Base-by-base conservation (phyloP, 2,329 filamentous ascomycete species). In the Sporothrix inflata region DNA sequence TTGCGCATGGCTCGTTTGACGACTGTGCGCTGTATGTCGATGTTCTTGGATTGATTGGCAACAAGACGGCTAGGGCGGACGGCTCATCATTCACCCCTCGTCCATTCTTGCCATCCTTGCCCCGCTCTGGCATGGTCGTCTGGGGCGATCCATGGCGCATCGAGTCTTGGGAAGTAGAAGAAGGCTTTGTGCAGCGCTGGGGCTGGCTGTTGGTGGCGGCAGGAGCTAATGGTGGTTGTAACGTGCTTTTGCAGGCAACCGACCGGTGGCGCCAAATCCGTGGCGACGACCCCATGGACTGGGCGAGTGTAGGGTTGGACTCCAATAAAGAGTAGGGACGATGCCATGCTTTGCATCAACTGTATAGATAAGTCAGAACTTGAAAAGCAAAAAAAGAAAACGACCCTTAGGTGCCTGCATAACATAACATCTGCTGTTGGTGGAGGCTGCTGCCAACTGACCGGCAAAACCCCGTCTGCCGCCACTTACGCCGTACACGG, bases 101-200 rank as follows among this genome's bases (percentile, higher is more conserved):
- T 12, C n/a, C 8, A 24, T 53, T 11, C 21, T 11, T 11, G 21
- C 51, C 51, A 27, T 27, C 51, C 8, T 53, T 21, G 9, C 51
- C 51, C 3, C 34, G 57, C 8, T 40, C 57, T 0, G 57, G 57
- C 4, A 24, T 63, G 38, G 57, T 63, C 6, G 57, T 63, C n/a
- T 63, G 57, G 57, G 57, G 57, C 7, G 57, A 63, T 11, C 57
- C 57, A 2, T 63, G 57, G 57, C 30, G 30, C 30, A n/a, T 63
- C 6, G 57, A 40, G 8, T 63, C 57, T 6, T 63, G 57, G 57
- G 57, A 63, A 34, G 5, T 63, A 14, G 57, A 63, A n/a, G 34
- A 63, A n/a, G 57, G 57, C 3, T 63, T 63, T 24, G 57, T 42
- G 21, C 57, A 34, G 16, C 16, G 21, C 8, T 63, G 57, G 57